Conservation (phyloP, 139 green algal genomes). For the Mesotaenium endlicherianum region DNA sequence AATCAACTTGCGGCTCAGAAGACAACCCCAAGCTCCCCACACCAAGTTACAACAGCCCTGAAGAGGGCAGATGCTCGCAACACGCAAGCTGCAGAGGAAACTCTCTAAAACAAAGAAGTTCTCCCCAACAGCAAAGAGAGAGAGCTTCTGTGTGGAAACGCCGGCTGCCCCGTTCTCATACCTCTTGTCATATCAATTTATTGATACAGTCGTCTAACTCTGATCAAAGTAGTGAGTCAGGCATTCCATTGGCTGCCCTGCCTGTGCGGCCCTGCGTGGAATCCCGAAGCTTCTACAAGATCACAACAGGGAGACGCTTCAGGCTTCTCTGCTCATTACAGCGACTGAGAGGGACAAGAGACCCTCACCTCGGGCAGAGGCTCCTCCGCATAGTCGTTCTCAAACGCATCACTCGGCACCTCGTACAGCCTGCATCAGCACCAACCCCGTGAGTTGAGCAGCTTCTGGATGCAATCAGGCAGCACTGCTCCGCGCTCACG, state of each 20-base stretch:
- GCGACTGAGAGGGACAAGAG: background rate
- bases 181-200: background rate
- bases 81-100: background rate
- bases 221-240: background rate
- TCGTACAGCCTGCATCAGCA: constrained; percentile 46
- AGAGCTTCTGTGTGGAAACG: too few species aligned
- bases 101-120: background rate
- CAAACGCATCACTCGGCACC: constrained; percentile 60
- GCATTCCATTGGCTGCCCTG: background rate
- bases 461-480: too few species aligned
- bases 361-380: constrained; percentile 46
- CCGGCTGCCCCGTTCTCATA: too few species aligned
- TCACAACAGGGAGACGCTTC: too few species aligned
- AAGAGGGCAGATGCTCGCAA: background rate
- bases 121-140: too few species aligned
- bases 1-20: too few species aligned
- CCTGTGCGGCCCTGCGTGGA: background rate
- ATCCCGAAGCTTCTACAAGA: background rate
- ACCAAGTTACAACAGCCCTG: background rate
- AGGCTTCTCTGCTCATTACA: background rate
- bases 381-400: constrained; percentile 57
- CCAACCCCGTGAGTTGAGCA: background rate
- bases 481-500: too few species aligned
- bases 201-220: background rate
- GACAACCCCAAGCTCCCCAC: background rate